These are phyloP conservation scores for Stenogyne calaminthoides DNA, from an alignment of 305 asterid species.

Conservation along the genomic window DNA sequence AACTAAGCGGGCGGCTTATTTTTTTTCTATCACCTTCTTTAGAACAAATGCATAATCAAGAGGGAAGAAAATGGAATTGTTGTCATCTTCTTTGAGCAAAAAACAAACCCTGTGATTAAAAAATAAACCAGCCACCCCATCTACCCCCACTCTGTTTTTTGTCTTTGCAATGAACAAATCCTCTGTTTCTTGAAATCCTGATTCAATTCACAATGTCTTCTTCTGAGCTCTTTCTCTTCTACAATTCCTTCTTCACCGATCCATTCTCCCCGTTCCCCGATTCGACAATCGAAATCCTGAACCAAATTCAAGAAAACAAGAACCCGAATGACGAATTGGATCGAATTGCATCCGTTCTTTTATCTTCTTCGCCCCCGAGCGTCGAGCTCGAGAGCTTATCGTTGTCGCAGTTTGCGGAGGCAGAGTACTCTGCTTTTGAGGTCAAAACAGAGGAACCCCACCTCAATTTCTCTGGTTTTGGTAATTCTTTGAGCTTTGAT, in stretches of 20 bases:
- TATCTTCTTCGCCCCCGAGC: conserved; percentile 67
- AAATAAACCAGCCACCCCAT: conserved; percentile 14
- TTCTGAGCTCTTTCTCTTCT: conserved; percentile 64
- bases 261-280: conserved; percentile 57
- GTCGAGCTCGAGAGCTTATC: conserved; percentile 56
- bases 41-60: neutral
- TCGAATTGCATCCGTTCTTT: conserved; percentile 44
- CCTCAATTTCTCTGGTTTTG: conserved; percentile 26
- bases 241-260: conserved; percentile 57
- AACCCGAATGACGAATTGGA: conserved; percentile 41
- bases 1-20: neutral
- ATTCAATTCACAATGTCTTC: conserved; percentile 51
- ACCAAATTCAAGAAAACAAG: conserved; percentile 33
- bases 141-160: conserved; percentile 12
- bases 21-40: neutral
- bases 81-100: conserved; percentile 48
- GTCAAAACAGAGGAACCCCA: conserved; percentile 61
- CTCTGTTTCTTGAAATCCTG: neutral
- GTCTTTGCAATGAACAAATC: too few species aligned
- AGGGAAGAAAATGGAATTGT: conserved; percentile 34
- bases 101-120: conserved; percentile 44
- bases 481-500: conserved; percentile 30
- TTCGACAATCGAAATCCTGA: conserved; percentile 34
- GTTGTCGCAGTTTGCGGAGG: conserved; percentile 35
- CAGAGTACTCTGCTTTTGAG: conserved; percentile 38